These are phyloP conservation scores for Trifolium dubium DNA, from an alignment of 306 rosid species.

Conservation along the genomic window DNA sequence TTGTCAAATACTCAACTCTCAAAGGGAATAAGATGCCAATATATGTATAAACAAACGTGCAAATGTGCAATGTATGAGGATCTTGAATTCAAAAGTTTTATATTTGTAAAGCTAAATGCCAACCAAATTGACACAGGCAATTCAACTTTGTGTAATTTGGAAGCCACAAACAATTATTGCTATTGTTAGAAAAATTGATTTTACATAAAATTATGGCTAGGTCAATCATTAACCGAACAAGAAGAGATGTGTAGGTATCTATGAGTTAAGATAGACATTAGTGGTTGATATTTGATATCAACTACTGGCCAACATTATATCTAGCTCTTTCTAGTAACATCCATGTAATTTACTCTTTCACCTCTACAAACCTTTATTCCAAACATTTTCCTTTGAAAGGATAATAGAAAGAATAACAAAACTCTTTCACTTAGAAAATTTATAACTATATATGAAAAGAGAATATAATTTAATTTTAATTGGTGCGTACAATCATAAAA, in stretches of 20 bases:
- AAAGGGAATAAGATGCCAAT: constrained; percentile 7
- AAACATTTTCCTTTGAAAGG: too few species aligned
- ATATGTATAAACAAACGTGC: neutral
- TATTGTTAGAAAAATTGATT: constrained; percentile 10
- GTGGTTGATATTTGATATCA: constrained; percentile 6
- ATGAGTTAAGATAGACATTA: constrained; percentile 17
- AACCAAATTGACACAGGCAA: constrained; percentile 19
- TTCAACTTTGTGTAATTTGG: constrained; percentile 38
- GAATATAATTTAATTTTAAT: too few species aligned
- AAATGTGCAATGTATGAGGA: neutral
- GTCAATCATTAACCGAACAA: constrained; percentile 31
- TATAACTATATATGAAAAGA: too few species aligned
- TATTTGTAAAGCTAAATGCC: constrained; percentile 30
- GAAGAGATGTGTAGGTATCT: constrained; percentile 35
- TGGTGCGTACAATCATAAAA: too few species aligned
- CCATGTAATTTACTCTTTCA: constrained; percentile 26
- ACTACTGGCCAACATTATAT: constrained; percentile 15
- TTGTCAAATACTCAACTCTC: neutral
- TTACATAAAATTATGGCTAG: neutral
- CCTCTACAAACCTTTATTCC: neutral
- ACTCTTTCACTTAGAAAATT: too few species aligned
- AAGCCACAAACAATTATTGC: constrained; percentile 45
- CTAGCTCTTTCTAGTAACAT: constrained; percentile 32
- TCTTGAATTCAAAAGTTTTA: constrained; percentile 11
- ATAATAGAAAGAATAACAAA: too few species aligned